Conservation (phyloP, 306 rosid genomes). For the Hippophae tibetana region DNA sequence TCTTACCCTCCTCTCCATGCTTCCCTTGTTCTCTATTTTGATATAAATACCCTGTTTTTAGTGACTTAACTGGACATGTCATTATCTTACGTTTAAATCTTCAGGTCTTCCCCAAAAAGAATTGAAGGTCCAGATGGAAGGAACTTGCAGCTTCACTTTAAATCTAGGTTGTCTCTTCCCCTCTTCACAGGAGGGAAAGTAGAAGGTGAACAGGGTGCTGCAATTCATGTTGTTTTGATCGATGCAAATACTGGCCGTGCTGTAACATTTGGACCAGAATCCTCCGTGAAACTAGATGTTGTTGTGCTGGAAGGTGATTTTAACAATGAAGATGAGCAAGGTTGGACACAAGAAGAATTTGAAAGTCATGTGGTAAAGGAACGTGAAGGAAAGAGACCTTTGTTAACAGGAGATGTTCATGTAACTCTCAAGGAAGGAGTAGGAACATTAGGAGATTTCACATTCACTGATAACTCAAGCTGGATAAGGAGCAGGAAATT, state of each 20-base stretch:
- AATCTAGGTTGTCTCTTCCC: conserved; percentile 85
- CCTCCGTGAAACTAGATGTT: conserved; percentile 67
- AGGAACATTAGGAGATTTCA: conserved; percentile 88
- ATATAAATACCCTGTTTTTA: too few species aligned
- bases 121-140: conserved; percentile 91
- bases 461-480: conserved; percentile 94
- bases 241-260: conserved; percentile 50
- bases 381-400: conserved; percentile 97
- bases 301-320: conserved; percentile 99
- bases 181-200: conserved; percentile 99
- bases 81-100: conserved; percentile 23
- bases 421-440: conserved; percentile 94
- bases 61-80: too few species aligned
- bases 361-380: conserved; percentile 94
- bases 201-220: conserved; percentile 99
- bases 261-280: conserved; percentile 70
- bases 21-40: too few species aligned
- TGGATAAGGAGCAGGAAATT: conserved; percentile 99
- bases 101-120: conserved; percentile 94
- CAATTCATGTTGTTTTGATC: conserved; percentile 73
- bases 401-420: conserved; percentile 84
- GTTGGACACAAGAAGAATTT: conserved; percentile 84
- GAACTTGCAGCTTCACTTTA: conserved; percentile 74
- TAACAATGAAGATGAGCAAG: conserved; percentile 88
- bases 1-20: too few species aligned